Evolutionary conservation across 2,329 filamentous ascomycete species (phyloP).

Genomic region (Domatiomyces globalis): DNA sequence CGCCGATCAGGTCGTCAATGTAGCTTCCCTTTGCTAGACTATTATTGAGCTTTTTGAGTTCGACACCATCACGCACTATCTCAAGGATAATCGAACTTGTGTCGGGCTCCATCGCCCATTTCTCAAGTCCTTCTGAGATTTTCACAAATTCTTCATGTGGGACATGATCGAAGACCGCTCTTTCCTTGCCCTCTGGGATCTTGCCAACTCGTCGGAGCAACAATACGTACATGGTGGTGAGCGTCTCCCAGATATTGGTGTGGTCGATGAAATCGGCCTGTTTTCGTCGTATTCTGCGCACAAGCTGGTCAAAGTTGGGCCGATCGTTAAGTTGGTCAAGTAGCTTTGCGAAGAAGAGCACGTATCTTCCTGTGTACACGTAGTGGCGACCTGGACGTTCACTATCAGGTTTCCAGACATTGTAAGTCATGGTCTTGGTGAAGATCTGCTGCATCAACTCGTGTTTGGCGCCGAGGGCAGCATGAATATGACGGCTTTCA

Average conservation of each 20-base stretch:
- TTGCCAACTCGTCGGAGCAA: slow-evolving; percentile 43
- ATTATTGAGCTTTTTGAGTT: slow-evolving; percentile 67
- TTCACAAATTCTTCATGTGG: slow-evolving; percentile 50
- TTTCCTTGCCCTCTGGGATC: slow-evolving; percentile 48
- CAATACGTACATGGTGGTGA: slow-evolving; percentile 44
- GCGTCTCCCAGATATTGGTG: slow-evolving; percentile 46
- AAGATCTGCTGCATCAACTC: slow-evolving; percentile 75
- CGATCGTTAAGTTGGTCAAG: slow-evolving; percentile 63
- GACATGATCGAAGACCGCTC: slow-evolving; percentile 49
- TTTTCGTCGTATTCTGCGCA: slow-evolving; percentile 68
- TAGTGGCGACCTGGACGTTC: slow-evolving; percentile 77
- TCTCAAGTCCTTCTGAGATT: slow-evolving; percentile 45
- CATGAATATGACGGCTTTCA: slow-evolving; percentile 36
- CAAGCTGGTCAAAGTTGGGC: slow-evolving; percentile 58
- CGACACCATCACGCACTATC: slow-evolving; percentile 50
- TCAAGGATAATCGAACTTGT: slow-evolving; percentile 41
- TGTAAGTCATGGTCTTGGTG: slow-evolving; percentile 87
- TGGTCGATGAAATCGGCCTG: slow-evolving; percentile 59
- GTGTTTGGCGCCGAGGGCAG: slow-evolving; percentile 51
- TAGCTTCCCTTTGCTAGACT: slow-evolving; percentile 70
- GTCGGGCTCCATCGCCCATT: slow-evolving; percentile 40
- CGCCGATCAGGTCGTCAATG: slow-evolving; percentile 87
- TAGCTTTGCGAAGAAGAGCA: slow-evolving; percentile 64
- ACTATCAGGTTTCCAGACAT: slow-evolving; percentile 87
- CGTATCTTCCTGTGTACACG: slow-evolving; percentile 79